Evolutionary conservation across 2,329 filamentous ascomycete genomes (phyloP), one percentile per base, ranked within the genome.

Genomic region (Cordyceps tenuipes): DNA sequence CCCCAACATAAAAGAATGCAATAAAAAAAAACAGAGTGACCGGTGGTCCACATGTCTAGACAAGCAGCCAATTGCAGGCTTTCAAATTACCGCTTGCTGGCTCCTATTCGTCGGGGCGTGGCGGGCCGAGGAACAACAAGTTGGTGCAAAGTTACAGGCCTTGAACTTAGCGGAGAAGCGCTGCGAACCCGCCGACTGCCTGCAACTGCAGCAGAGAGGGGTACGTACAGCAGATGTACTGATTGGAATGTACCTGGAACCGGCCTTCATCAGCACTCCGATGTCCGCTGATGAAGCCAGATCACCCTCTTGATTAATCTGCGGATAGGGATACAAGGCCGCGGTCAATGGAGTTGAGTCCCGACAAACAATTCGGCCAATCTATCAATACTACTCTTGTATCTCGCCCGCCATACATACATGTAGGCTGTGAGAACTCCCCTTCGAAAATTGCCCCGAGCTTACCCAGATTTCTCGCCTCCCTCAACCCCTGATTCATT

Each of bases 1-100:
- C 46, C 54, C 54, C 54, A 57, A 57, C 54, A 49, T 34, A 49
- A 15, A 57, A 44, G 48, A 48, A 5, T 51, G 56, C 56, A 58
- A 58, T 58, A n/a, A 58, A 57, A 57, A 57, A 57, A 51, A 36
- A 31, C 47, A n/a, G 23, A 31, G 47, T 10, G 56, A 23, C 23
- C n/a, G n/a, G 9, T 43, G 34, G 47, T 23, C 56, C 56, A 58
- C 56, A 44, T 31, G 56, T 58, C 56, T 50, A 51, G n/a, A 47
- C 34, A 15, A 8, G 47, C 26, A 36, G 36, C 56, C 56, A 58
- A 58, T 58, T 17, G 34, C n/a, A 3, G 10, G 7, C 10, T 17
- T 7, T 47, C 34, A 58, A 58, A 58, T 58, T 21, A 51, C 56
- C 36, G 56, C 44, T 26, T 46, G 48, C 47, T 44, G 19, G 36